A percentile compares a stretch with the other conserved stretches of the same genome.
phyloP scores from a whole-genome alignment of 2,329 filamentous ascomycete genomes.

The Dryadomyces quercus-mongolicae region DNA sequence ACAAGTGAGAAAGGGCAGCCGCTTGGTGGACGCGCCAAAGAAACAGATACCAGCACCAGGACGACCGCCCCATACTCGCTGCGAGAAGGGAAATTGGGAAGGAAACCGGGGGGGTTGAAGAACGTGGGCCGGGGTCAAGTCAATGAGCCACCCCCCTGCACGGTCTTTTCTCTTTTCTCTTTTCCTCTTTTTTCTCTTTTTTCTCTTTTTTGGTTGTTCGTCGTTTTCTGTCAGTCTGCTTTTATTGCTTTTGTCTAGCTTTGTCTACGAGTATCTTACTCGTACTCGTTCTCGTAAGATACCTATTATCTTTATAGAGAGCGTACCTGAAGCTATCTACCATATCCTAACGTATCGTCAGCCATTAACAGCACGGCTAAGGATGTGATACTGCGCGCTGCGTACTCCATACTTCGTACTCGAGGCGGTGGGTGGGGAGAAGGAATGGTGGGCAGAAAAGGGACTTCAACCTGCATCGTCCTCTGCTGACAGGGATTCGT shows the following conservation, averaged over 20 bases:
- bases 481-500: conserved; percentile 1
- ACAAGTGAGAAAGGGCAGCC: neutral
- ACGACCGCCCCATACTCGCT: neutral
- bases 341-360: too few relatives aligned
- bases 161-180: neutral
- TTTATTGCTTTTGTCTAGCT: too few relatives aligned
- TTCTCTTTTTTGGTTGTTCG: neutral
- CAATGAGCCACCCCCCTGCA: neutral
- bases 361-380: too few relatives aligned
- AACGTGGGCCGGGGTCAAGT: neutral
- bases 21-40: neutral
- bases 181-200: neutral
- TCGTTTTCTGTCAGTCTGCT: neutral
- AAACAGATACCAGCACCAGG: neutral
- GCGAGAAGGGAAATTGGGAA: neutral
- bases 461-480: neutral
- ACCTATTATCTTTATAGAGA: too few relatives aligned
- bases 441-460: neutral
- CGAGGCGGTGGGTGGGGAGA: neutral
- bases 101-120: conserved; percentile 1
- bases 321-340: too few relatives aligned
- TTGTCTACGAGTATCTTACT: too few relatives aligned
- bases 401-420: too few relatives aligned
- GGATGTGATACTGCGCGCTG: too few relatives aligned
- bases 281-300: too few relatives aligned